phyloP scores from a whole-genome alignment of 192 early-diverging fungal species.

The Chytriomyces sp. region DNA sequence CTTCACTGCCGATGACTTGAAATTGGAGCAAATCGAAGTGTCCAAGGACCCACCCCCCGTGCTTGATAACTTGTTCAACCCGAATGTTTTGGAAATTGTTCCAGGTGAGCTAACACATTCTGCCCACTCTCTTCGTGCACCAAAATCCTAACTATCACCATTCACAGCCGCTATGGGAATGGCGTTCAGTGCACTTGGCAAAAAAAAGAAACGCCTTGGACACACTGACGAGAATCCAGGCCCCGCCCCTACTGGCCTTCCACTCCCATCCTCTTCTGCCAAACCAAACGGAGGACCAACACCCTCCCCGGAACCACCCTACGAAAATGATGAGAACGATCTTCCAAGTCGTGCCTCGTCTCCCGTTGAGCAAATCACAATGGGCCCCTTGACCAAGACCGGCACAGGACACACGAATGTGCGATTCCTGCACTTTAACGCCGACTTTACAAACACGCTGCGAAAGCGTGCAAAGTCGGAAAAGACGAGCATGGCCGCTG shows the following conservation, averaged over 20 bases:
- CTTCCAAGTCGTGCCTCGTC: slow-evolving; percentile 8
- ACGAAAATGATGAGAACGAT: not conserved
- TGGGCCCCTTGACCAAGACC: not conserved
- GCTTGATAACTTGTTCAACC: slow-evolving; percentile 54
- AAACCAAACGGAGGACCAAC: not conserved
- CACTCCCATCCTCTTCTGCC: not conserved
- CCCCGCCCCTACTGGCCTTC: not conserved
- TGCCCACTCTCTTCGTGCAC: not conserved
- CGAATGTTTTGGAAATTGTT: slow-evolving; percentile 48
- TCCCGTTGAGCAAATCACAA: not conserved
- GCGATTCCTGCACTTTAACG: slow-evolving; percentile 40
- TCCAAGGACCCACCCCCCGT: slow-evolving; percentile 43
- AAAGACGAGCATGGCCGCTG: slow-evolving; percentile 51
- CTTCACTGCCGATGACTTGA: slow-evolving; percentile 39
- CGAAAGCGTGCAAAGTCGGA: slow-evolving; percentile 40
- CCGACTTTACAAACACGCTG: slow-evolving; percentile 37
- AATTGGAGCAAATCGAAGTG: slow-evolving; percentile 39
- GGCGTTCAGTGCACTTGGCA: slow-evolving; percentile 31
- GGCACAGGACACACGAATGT: slow-evolving; percentile 34
- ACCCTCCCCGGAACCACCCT: slow-evolving; percentile 5
- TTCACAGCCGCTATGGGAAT: slow-evolving; percentile 34
- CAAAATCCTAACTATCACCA: not conserved
- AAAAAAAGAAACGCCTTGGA: slow-evolving; percentile 20
- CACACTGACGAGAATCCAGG: slow-evolving; percentile 2
- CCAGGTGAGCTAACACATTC: slow-evolving; percentile 38